Conservation (phyloP, 2,329 filamentous ascomycete species). For the Nothopassalora personata region DNA sequence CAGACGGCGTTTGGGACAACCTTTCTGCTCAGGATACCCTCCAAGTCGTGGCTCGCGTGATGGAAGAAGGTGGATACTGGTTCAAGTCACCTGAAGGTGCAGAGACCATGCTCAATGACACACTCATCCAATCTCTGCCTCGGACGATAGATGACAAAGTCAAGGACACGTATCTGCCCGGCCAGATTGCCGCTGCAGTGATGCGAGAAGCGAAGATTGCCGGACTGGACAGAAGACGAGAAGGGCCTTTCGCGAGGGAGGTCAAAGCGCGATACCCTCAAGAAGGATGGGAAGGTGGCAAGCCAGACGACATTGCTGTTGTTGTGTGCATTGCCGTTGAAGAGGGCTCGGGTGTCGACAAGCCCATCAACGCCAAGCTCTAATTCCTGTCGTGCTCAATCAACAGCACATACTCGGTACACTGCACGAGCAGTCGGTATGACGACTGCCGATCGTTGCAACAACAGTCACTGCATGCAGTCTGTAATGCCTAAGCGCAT, state of each 20-base stretch:
- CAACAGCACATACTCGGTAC: neutral
- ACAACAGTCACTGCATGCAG: neutral
- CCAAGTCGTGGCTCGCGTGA: slow-evolving; percentile 61
- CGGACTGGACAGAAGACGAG: slow-evolving; percentile 71
- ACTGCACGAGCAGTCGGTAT: neutral
- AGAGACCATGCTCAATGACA: slow-evolving; percentile 29
- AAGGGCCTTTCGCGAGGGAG: slow-evolving; percentile 92
- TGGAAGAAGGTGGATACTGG: slow-evolving; percentile 53
- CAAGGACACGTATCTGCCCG: slow-evolving; percentile 60
- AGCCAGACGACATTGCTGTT: slow-evolving; percentile 92
- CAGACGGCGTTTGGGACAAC: slow-evolving; percentile 95
- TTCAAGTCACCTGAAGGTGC: slow-evolving; percentile 26
- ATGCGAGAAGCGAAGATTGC: slow-evolving; percentile 77
- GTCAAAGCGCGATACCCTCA: slow-evolving; percentile 81
- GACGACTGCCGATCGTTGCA: neutral
- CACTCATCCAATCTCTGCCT: slow-evolving; percentile 21
- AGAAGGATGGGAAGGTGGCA: slow-evolving; percentile 85
- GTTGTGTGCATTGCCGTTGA: slow-evolving; percentile 74
- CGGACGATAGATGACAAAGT: slow-evolving; percentile 23
- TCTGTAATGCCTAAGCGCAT: neutral
- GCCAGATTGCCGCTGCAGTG: slow-evolving; percentile 71
- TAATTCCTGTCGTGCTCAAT: slow-evolving; percentile 2
- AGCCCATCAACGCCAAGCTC: slow-evolving; percentile 31
- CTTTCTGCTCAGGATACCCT: slow-evolving; percentile 86
- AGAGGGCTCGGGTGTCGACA: slow-evolving; percentile 35